Evolutionary conservation across 176 grass and related monocot genomes (phyloP), one percentile per base, ranked within the genome.

Genomic region (Lolium perenne): DNA sequence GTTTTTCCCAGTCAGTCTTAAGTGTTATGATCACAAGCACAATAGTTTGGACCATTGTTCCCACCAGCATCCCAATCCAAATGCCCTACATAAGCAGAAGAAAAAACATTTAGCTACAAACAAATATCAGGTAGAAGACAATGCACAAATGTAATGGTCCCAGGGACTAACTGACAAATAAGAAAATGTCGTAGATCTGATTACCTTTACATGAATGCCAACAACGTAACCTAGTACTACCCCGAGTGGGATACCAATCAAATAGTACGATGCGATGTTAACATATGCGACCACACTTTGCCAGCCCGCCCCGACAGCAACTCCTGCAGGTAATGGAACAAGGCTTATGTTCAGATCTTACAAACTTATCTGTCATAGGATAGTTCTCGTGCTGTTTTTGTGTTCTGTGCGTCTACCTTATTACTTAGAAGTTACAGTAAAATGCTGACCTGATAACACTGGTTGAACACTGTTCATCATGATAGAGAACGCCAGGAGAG

Each of bases 11-110:
- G 76, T 95, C 88, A 5, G 91, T 92, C 74, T 40, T 85, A 14
- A 79, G 10, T 53, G 97, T 98, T 69, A 98, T 92, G 55, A 83
- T 46, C 10, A 95, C 2, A 60, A 98, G 92, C 25, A 98, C 86
- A 35, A 90, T 8, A 12, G 90, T 95, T 38, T 98, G 94, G 22
- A 92, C 92, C 2, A 88, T 62, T 77, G 94, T 94, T 45, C 94
- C 97, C 1, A 95, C 14, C 65, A 98, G 58, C 97, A 98, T 98
- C 55, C 90, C 94, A 10, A 94, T 88, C 97, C 97, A 98, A 86
- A 98, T 95, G 17, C 97, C 97, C 97, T 98, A 49, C 16, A 83
- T n/a, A 6, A 65, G 51, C 3, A 45, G 12, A 87, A 3, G 10
- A 88, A 54, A 6, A 7, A 15, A 12, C 20, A 49, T 7, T 25